Conservation (phyloP, 208 protist genomes). For the Angomonas deanei region DNA sequence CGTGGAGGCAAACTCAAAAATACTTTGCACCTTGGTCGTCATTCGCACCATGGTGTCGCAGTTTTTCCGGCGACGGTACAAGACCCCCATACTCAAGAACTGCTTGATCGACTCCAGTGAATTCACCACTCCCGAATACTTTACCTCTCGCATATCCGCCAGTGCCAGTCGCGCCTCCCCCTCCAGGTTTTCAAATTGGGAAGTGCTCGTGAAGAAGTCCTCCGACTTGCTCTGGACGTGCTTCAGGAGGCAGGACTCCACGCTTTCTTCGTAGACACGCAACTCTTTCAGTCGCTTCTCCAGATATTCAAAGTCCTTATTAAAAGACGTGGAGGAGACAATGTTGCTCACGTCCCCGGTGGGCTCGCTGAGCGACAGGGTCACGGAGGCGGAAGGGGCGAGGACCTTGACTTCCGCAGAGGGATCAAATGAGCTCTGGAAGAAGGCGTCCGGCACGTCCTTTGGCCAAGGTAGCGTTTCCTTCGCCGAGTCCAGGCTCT, state of each 20-base stretch:
- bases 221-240: slow-evolving; percentile 83
- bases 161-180: slow-evolving; percentile 48
- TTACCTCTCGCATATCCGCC: slow-evolving; percentile 28
- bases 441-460: slow-evolving; percentile 32
- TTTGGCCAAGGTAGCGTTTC: slow-evolving; percentile 45
- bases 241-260: slow-evolving; percentile 70
- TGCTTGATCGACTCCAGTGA: slow-evolving; percentile 42
- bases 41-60: slow-evolving; percentile 31
- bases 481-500: neutral
- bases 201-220: slow-evolving; percentile 75
- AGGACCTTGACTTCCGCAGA: neutral
- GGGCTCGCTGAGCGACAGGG: neutral
- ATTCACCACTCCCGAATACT: slow-evolving; percentile 28
- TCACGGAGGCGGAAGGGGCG: slow-evolving; percentile 7
- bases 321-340: slow-evolving; percentile 40
- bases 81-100: slow-evolving; percentile 55
- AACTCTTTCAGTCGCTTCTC: slow-evolving; percentile 64
- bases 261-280: slow-evolving; percentile 56
- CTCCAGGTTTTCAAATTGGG: slow-evolving; percentile 50
- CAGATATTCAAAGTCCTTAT: slow-evolving; percentile 60
- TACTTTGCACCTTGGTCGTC: slow-evolving; percentile 16
- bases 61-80: slow-evolving; percentile 62
- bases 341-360: neutral
- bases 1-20: slow-evolving; percentile 33
- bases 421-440: too few relatives aligned